A percentile compares a stretch with the other conserved stretches of the same genome.
These are phyloP conservation scores for Pyricularia grisea DNA, from an alignment of 2,329 filamentous ascomycete species.

Conservation along the genomic window DNA sequence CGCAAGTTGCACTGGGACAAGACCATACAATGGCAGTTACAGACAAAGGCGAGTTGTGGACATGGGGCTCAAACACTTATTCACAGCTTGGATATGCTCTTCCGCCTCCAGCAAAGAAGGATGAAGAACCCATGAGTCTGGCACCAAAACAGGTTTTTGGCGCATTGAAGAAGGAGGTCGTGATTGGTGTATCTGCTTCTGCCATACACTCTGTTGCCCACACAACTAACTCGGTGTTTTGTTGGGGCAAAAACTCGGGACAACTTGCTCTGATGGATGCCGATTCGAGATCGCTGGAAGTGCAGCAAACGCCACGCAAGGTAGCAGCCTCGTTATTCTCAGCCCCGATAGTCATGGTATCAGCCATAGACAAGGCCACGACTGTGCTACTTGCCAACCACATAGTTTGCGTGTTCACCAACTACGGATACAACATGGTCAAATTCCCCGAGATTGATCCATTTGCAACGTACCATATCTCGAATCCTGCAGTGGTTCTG, in stretches of 20 bases:
- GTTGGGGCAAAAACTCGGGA: slow-evolving; percentile 91
- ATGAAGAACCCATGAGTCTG: slow-evolving; percentile 76
- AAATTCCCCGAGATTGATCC: slow-evolving; percentile 67
- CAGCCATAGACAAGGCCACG: slow-evolving; percentile 85
- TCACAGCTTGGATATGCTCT: slow-evolving; percentile 81
- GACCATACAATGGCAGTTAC: slow-evolving; percentile 85
- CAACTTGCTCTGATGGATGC: slow-evolving; percentile 92
- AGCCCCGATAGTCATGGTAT: slow-evolving; percentile 65
- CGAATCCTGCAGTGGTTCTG: slow-evolving; percentile 54
- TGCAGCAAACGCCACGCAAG: slow-evolving; percentile 73
- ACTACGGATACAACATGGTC: slow-evolving; percentile 90
- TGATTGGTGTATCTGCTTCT: slow-evolving; percentile 80
- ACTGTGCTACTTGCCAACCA: slow-evolving; percentile 76
- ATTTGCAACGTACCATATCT: slow-evolving; percentile 54
- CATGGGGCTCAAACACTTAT: slow-evolving; percentile 83
- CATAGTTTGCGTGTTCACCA: slow-evolving; percentile 88
- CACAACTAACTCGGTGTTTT: slow-evolving; percentile 72
- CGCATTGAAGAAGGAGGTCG: slow-evolving; percentile 73
- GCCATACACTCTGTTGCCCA: slow-evolving; percentile 86
- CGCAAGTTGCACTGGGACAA: slow-evolving; percentile 75
- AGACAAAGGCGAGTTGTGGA: slow-evolving; percentile 81
- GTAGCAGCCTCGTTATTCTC: slow-evolving; percentile 79
- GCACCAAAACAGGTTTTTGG: slow-evolving; percentile 86
- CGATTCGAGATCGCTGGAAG: slow-evolving; percentile 80
- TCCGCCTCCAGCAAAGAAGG: slow-evolving; percentile 54